phyloP scores from a whole-genome alignment of 1,139 yeast genomes.

The Hansenula lynferdii region DNA sequence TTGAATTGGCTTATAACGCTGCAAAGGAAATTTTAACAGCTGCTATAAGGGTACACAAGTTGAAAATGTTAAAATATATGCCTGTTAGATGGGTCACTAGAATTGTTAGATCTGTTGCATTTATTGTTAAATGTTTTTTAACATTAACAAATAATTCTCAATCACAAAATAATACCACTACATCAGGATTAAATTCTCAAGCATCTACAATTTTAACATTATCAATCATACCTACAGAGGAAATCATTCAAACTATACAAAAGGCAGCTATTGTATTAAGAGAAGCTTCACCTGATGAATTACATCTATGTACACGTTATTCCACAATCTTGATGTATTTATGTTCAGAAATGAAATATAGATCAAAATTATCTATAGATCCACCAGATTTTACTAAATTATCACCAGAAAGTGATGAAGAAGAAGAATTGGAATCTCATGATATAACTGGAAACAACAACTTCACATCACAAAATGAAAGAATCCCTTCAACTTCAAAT shows the following conservation, averaged over 20 bases:
- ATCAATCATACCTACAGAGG: slow-evolving; percentile 65
- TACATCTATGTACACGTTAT: slow-evolving; percentile 77
- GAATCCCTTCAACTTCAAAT: no score
- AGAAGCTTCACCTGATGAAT: slow-evolving; percentile 86
- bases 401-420: slow-evolving; percentile 16
- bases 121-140: slow-evolving; percentile 78
- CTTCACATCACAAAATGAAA: no score
- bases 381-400: slow-evolving; percentile 21
- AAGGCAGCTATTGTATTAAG: slow-evolving; percentile 70
- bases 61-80: slow-evolving; percentile 65
- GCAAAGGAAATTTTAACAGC: slow-evolving; percentile 77
- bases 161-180: slow-evolving; percentile 28
- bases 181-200: slow-evolving; percentile 32
- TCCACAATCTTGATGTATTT: slow-evolving; percentile 76
- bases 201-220: slow-evolving; percentile 49
- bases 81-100: slow-evolving; percentile 91
- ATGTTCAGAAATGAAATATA: slow-evolving; percentile 64
- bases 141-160: slow-evolving; percentile 48
- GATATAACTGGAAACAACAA: no score
- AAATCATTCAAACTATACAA: slow-evolving; percentile 62
- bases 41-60: slow-evolving; percentile 64
- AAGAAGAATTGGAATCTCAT: no score
- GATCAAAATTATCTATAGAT: slow-evolving; percentile 21
- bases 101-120: slow-evolving; percentile 87
- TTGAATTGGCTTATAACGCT: slow-evolving; percentile 76